Evolutionary conservation across 176 grass and related monocot genomes (phyloP).

Genomic region (Echinochloa phyllopogon): DNA sequence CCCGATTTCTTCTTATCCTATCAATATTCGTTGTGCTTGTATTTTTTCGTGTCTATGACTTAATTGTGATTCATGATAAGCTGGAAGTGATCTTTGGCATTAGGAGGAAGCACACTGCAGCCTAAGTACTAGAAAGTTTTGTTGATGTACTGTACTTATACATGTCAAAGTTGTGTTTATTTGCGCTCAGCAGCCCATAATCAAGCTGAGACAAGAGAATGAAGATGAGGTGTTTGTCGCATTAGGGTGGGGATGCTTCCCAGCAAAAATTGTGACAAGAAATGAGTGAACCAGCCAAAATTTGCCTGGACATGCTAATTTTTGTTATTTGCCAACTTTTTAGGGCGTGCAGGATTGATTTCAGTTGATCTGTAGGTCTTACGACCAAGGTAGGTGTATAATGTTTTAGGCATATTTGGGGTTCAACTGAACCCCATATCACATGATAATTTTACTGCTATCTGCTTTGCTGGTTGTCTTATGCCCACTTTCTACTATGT

Average conservation of each 20-base stretch:
- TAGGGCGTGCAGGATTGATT: not conserved
- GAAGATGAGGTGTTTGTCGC: not conserved
- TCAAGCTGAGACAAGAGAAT: not conserved
- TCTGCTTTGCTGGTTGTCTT: not conserved
- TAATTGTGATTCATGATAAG: not conserved
- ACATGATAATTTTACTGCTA: not conserved
- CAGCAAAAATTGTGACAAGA: not conserved
- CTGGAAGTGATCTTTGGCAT: not conserved
- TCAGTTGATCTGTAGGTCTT: not conserved
- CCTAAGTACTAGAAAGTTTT: not conserved
- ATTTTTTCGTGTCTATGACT: not conserved
- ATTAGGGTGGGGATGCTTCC: not conserved
- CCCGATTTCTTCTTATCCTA: not conserved
- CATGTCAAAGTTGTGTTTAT: not conserved
- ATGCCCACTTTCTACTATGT: not conserved
- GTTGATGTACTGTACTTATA: not conserved
- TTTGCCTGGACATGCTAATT: not conserved
- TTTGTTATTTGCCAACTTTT: not conserved
- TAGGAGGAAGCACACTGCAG: not conserved
- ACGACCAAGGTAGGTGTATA: not conserved
- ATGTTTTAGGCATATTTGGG: not conserved
- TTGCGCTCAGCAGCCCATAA: not conserved
- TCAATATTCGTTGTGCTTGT: not conserved
- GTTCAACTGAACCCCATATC: not conserved
- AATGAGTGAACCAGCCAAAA: not conserved